A percentile compares a stretch with the other conserved stretches of the same genome.
Evolutionary conservation across 306 rosid genomes (phyloP).

Genomic region (Acacia melanoxylon): DNA sequence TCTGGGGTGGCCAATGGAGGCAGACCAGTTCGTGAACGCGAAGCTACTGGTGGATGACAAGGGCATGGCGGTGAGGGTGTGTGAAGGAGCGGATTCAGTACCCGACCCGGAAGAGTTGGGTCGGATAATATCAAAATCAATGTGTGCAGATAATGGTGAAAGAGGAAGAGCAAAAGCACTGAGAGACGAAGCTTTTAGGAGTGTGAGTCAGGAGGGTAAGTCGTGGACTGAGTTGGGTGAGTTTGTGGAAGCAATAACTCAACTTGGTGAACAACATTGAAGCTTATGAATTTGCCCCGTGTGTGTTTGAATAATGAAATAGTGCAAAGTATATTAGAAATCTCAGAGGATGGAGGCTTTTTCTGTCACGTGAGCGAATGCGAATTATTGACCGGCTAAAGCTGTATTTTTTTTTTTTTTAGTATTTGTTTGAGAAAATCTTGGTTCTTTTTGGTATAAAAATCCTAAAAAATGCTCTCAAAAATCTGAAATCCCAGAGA

Average conservation of each 20-base stretch:
- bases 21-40: conserved; percentile 53
- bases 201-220: conserved; percentile 30
- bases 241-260: conserved; percentile 24
- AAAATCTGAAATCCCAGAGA: too few species aligned
- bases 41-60: conserved; percentile 44
- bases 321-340: too few species aligned
- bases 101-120: conserved; percentile 46
- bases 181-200: conserved; percentile 25
- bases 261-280: too few species aligned
- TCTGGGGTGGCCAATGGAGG: conserved; percentile 67
- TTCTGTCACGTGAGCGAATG: too few species aligned
- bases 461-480: too few species aligned
- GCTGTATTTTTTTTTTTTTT: too few species aligned
- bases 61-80: conserved; percentile 43
- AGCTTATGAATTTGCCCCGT: too few species aligned
- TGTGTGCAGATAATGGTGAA: conserved; percentile 9
- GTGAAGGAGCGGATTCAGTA: conserved; percentile 40
- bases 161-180: conserved; percentile 28
- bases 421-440: too few species aligned
- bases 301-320: too few species aligned
- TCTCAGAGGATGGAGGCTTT: too few species aligned
- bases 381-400: too few species aligned
- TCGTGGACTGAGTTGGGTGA: conserved; percentile 38
- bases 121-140: conserved; percentile 2
- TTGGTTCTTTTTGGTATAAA: too few species aligned